Conservation (phyloP, 208 protist species). For the Crithidia bombi region DNA sequence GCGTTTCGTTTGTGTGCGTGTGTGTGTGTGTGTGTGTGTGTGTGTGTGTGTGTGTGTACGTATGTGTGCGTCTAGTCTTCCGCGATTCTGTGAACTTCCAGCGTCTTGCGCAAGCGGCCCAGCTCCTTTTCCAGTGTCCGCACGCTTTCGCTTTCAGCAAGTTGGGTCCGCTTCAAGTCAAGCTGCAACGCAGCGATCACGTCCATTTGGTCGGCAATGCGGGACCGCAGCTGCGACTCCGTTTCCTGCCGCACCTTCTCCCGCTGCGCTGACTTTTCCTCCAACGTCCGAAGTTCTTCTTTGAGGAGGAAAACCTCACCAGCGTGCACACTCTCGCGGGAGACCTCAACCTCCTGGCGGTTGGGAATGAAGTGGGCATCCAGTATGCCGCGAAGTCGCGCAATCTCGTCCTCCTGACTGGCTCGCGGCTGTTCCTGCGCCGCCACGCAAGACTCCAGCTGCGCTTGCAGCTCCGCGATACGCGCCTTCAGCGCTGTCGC, state of each 20-base stretch:
- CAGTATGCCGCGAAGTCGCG: constrained; percentile 59
- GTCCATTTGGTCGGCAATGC: constrained; percentile 70
- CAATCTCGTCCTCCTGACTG: constrained; percentile 63
- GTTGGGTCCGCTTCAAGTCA: constrained; percentile 51
- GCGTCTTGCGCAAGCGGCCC: constrained; percentile 62
- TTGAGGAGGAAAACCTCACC: constrained; percentile 46
- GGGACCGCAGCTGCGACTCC: constrained; percentile 69
- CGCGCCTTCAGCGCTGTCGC: constrained; percentile 48
- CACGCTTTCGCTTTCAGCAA: constrained; percentile 46
- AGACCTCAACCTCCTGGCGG: constrained; percentile 54
- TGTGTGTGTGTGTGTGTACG: too few relatives aligned
- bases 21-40: too few relatives aligned
- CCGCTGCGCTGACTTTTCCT: constrained; percentile 46
- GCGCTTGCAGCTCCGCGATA: constrained; percentile 21
- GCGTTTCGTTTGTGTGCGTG: too few relatives aligned
- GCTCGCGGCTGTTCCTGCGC: constrained; percentile 31
- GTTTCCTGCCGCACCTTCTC: constrained; percentile 65
- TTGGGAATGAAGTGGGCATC: constrained; percentile 86
- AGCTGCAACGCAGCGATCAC: constrained; percentile 76
- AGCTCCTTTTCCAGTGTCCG: constrained; percentile 59
- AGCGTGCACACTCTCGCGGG: constrained; percentile 24
- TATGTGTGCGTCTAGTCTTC: too few relatives aligned
- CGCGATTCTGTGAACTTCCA: constrained; percentile 80
- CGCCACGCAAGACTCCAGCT: constrained; percentile 37
- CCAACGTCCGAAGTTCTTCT: constrained; percentile 48